A percentile compares a stretch with the other conserved stretches of the same genome.
phyloP scores from a whole-genome alignment of 2,329 filamentous ascomycete genomes.

The Cordyceps farinosa region DNA sequence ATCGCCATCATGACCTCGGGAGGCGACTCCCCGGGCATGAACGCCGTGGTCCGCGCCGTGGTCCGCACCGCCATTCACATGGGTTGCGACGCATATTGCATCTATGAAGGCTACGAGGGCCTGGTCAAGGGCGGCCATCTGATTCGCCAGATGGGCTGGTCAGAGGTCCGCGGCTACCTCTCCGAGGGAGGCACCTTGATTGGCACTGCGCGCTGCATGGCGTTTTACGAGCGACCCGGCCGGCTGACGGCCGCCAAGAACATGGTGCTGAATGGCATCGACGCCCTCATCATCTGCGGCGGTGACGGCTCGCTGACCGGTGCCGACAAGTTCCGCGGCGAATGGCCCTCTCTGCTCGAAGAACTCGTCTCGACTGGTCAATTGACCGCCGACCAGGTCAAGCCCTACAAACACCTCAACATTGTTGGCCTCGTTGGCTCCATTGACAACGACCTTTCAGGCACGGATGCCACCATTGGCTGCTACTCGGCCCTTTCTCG shows the following conservation, averaged over 20 bases:
- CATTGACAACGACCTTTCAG: constrained; percentile 97
- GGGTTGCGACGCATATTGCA: constrained; percentile 72
- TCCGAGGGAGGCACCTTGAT: constrained; percentile 94
- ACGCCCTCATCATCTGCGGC: constrained; percentile 93
- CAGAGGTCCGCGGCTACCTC: constrained; percentile 90
- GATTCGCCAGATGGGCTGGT: constrained; percentile 85
- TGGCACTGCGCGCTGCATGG: constrained; percentile 88
- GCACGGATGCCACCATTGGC: constrained; percentile 95
- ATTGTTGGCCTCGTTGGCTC: constrained; percentile 95
- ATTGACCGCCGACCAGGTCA: constrained; percentile 65
- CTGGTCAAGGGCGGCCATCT: constrained; percentile 84
- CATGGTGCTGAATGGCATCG: constrained; percentile 87
- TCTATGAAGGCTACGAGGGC: constrained; percentile 95
- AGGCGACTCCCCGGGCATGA: constrained; percentile 94
- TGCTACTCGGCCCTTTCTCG: constrained; percentile 90
- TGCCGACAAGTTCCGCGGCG: constrained; percentile 85
- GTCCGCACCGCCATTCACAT: constrained; percentile 88
- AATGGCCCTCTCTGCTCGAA: constrained; percentile 84
- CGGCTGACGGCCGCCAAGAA: constrained; percentile 87
- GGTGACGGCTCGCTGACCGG: constrained; percentile 95
- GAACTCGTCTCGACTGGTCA: constrained; percentile 76
- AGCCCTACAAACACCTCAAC: constrained; percentile 81
- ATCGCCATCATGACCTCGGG: constrained; percentile 94
- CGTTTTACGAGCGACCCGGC: constrained; percentile 84
- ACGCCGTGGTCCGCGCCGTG: constrained; percentile 82